Evolutionary conservation across 2,329 filamentous ascomycete species (phyloP), one percentile per base, ranked within the genome.

Genomic region (Aspergillus eucalypticola): DNA sequence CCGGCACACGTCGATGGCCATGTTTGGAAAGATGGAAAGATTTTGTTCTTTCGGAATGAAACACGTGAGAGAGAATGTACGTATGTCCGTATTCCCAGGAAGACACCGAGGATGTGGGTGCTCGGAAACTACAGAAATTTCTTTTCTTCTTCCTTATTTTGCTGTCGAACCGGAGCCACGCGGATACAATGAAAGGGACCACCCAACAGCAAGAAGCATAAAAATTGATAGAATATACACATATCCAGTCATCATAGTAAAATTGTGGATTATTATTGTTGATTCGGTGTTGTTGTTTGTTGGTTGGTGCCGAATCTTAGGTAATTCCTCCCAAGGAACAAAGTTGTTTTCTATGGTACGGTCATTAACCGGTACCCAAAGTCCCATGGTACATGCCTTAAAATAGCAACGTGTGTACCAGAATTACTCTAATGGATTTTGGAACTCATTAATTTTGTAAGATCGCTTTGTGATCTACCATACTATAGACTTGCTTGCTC

Each of bases 311-410:
- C 38, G 52, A 44, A 23, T 54, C 52, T 54, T 54, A 42, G 32
- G 8, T 44, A 54, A 54, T 38, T 19, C 10, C 10, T 13, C 32
- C 32, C 21, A 57, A 32, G 32, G 49, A 52, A 46, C 19, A 32
- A 44, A 35, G 11, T 35, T 35, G 29, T 29, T 39, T 44, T 42
- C 17, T 55, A 27, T 55, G 53, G 53, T 55, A 55, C 53, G 25
- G 53, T 55, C 39, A 55, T 23, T 17, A 44, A 46, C 35, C 32
- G 53, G 41, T 55, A 55, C 53, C 5, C 32, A 10, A 8, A 19
- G 27, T 23, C 35, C 58, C 52, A 46, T 54, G 58, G 58, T 60
- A 51, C 53, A 19, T 35, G 44, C 52, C 58, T 60, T 56, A 60
- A 60, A 60, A 60, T 60, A 60, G 58, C 44, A 60, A 25, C 44